Base-by-base conservation (phyloP, 441 rosid species). In the Pelargonium australe region DNA sequence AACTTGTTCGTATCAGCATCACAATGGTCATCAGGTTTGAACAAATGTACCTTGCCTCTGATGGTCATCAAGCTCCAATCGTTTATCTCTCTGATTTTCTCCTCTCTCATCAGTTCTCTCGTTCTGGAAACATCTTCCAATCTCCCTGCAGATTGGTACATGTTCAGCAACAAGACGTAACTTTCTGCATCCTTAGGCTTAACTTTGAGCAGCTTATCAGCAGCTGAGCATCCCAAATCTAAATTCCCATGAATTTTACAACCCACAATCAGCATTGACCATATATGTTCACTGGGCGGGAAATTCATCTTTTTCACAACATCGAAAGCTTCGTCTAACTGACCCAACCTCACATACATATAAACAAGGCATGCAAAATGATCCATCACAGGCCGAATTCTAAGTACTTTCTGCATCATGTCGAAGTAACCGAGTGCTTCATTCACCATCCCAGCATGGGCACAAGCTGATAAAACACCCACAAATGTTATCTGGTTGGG, bases 1-100 rank as follows among this genome's bases (percentile, higher is more conserved):
- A 78, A 66, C 40, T 10, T 40, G 47, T 51, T 1, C 20, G 78
- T 63, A 65, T 76, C 78, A 17, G 73, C 31, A 23, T 68, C 72
- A 76, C 65, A 19, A 67, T 4, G 68, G 58, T 78, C 73, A 11
- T 67, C 69, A 2, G 83, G 44, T 68, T 75, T 76, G 64, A 87
- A 87, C 0, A 81, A 74, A 74, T 78, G 73, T 63, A 80, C 69
- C 72, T 74, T 71, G 17, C 75, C 87, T 75, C 78, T 82, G 23
- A 74, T 75, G 69, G 72, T 79, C 68, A 87, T 81, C 87, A 85
- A 80, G 80, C 88, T 81, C 84, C 81, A 81, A 63, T 86, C 85
- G 4, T 63, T 65, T 61, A 55, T 57, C 68, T 66, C 70, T 20
- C 79, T 66, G 0, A 73, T 41, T 69, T 80, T 57, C 66, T 78